phyloP scores from a whole-genome alignment of 345 rosid genomes.

The Melaleuca quinquenervia region DNA sequence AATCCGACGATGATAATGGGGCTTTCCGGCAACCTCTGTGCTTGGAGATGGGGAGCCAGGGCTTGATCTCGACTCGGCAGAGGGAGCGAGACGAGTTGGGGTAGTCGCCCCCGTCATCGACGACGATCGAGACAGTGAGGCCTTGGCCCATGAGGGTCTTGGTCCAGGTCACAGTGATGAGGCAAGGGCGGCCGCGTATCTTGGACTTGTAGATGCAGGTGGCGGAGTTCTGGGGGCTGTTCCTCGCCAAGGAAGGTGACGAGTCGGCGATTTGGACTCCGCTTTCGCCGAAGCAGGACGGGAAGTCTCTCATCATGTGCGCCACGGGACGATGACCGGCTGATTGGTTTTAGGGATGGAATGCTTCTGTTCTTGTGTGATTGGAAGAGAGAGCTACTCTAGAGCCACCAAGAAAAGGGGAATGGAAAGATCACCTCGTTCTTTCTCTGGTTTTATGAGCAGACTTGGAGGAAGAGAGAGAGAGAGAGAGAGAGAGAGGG shows the following conservation, averaged over 20 bases:
- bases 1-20: conserved; percentile 9
- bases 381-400: background rate
- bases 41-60: conserved; percentile 87
- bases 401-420: background rate
- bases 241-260: conserved; percentile 42
- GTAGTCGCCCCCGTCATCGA: conserved; percentile 15
- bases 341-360: background rate
- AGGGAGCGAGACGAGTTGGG: conserved; percentile 34
- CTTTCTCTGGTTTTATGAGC: background rate
- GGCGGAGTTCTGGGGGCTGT: conserved; percentile 69
- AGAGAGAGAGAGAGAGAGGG: background rate
- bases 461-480: background rate
- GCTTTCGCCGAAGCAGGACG: conserved; percentile 94
- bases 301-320: conserved; percentile 72
- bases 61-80: conserved; percentile 81
- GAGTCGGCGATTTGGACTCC: conserved; percentile 92
- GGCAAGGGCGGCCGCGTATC: conserved; percentile 41
- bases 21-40: conserved; percentile 25
- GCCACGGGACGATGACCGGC: background rate
- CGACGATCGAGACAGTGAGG: conserved; percentile 45
- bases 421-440: background rate
- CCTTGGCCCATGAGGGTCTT: conserved; percentile 86
- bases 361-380: background rate
- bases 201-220: conserved; percentile 69
- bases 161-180: conserved; percentile 77